Base-by-base conservation (phyloP, 75 land plant genomes). In the Selaginella moellendorffii region DNA sequence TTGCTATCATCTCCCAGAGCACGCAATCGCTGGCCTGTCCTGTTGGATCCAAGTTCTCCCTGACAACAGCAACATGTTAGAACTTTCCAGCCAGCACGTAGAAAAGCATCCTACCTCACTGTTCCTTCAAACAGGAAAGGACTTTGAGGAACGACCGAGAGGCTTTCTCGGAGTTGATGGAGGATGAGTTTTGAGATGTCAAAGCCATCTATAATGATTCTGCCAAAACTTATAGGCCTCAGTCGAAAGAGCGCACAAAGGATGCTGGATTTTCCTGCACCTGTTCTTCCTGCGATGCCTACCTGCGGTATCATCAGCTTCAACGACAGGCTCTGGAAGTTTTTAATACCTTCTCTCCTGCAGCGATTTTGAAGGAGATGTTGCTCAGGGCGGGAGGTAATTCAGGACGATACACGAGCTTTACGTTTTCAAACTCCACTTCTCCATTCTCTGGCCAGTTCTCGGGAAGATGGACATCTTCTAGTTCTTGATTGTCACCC, bases 241-340 rank as follows among this genome's bases (percentile, higher is more conserved):
- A 93, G 83, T 61, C 98, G 90, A 53, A 89, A 93, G 31, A 93
- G 73, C 20, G 82, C 85, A 68, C 79, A 82, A 29, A 93, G 63
- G 19, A 93, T 65, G 56, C 98, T 93, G 26, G 98, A 93, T 68
- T 93, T 93, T 63, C 98, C 98, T 65, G 98, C 96, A 28, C 96
- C 98, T 24, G 98, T 93, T 76, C 98, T 77, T 70, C 98, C 98
- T 74, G 92, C 77, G 29, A 93, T 70, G 66, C 98, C 98, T 76
- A 88, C 96, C 89, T 92, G 71, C 59, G 20, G 5, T 36, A 36
- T 5, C 14, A 36, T 14, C 5, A 36, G 5, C 5, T 24, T 2
- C 24, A 56, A 2, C 5, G 17, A 21, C 59, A 56, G 9, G n/a
- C 59, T 9, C 24, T 2, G 9, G n/a, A 8, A 56, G 2, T 9